Conservation (phyloP, 371 early-diverging fungal genomes). For the Mucor racemosus region DNA sequence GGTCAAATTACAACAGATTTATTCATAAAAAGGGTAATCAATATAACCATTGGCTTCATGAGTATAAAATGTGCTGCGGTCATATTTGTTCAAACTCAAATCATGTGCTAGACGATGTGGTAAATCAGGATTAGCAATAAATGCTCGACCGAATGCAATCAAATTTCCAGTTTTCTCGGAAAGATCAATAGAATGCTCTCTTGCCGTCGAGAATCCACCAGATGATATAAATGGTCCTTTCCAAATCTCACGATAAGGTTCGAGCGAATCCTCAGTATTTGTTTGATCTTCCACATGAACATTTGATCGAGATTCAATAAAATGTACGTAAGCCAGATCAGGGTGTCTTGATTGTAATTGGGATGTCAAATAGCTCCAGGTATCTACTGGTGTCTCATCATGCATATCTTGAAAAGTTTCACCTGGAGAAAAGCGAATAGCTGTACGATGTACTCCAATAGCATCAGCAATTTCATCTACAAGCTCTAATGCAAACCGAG, state of each 20-base stretch:
- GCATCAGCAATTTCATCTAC: no score
- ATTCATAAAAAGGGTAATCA: no score
- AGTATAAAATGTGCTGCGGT: background rate
- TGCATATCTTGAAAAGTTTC: constrained; percentile 25
- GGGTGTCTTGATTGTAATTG: constrained; percentile 27
- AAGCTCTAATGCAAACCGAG: no score
- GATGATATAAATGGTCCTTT: constrained; percentile 33
- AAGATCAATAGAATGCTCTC: constrained; percentile 20
- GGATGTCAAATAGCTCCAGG: constrained; percentile 29
- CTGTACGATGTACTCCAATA: no score
- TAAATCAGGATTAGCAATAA: constrained; percentile 47
- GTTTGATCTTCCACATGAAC: background rate
- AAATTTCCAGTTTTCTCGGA: constrained; percentile 32
- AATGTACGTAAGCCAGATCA: constrained; percentile 32
- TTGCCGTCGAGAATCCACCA: constrained; percentile 21
- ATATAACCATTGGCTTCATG: no score
- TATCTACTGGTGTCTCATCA: constrained; percentile 33
- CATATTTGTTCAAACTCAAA: background rate
- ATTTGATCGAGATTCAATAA: constrained; percentile 33
- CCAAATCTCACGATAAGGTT: constrained; percentile 37
- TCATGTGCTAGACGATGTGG: constrained; percentile 20
- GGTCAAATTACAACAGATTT: no score
- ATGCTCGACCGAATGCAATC: constrained; percentile 39
- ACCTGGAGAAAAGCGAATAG: no score
- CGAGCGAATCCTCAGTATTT: constrained; percentile 9